Evolutionary conservation across 2,329 filamentous ascomycete species (phyloP).

Genomic region (Leptographium wingfieldii): DNA sequence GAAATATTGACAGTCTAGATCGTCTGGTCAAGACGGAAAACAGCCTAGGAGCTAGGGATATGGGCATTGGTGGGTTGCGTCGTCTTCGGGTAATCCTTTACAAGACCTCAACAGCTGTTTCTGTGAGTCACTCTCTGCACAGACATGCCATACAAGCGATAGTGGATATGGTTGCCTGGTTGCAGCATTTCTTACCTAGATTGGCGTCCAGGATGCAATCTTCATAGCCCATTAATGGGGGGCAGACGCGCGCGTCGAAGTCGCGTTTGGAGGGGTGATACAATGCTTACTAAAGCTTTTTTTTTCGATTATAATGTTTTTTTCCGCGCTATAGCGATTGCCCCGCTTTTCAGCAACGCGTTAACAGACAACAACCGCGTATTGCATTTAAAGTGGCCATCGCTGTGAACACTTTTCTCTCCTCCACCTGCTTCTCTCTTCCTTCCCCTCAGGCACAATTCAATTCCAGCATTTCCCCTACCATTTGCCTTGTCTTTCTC

Average conservation of each 20-base stretch:
- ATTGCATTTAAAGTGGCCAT: constrained; percentile 12
- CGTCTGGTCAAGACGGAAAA: not conserved
- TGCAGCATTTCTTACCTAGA: not conserved
- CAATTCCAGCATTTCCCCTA: not conserved
- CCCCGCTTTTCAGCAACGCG: constrained; percentile 11
- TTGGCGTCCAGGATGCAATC: not conserved
- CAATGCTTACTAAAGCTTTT: not conserved
- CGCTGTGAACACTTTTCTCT: constrained; percentile 9
- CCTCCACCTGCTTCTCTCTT: not conserved
- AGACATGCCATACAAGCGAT: not conserved
- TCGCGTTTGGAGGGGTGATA: constrained; percentile 6
- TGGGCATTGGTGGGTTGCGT: constrained; percentile 4
- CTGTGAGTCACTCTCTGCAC: not conserved
- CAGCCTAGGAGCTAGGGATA: constrained; percentile 4
- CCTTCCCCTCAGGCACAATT: constrained; percentile 1
- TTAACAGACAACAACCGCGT: constrained; percentile 8
- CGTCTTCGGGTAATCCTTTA: not conserved
- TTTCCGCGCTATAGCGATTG: constrained; percentile 2
- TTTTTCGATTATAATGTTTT: constrained; percentile 1
- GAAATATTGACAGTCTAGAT: not conserved
- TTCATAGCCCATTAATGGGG: not conserved
- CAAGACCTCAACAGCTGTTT: not conserved
- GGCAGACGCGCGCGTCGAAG: constrained; percentile 1
- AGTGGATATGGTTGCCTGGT: constrained; percentile 1
- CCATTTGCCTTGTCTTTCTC: not conserved